Percentiles rank a stretch among this genome's conserved stretches.
phyloP scores from a whole-genome alignment of 1,284 basidiomycete genomes.

The Rhodotorula sp. region DNA sequence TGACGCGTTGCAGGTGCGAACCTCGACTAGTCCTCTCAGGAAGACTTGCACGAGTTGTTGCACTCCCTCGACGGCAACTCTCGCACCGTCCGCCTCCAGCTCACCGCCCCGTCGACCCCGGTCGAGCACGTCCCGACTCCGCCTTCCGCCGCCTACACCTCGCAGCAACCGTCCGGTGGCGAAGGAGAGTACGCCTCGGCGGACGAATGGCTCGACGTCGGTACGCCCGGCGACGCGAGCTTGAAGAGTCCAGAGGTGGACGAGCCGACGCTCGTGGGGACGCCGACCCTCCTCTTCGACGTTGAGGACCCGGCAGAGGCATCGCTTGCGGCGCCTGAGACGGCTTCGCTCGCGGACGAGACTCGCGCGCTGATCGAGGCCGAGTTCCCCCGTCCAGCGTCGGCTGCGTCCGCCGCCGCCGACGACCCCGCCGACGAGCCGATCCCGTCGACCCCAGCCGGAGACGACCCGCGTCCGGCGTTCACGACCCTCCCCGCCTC shows the following conservation, averaged over 20 bases:
- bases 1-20: background rate
- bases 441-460: background rate
- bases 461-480: background rate
- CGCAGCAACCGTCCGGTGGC: no score
- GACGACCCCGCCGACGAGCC: slow-evolving; percentile 5
- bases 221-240: background rate
- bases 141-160: background rate
- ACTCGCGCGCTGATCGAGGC: background rate
- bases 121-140: background rate
- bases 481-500: slow-evolving; percentile 5
- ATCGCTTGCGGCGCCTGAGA: background rate
- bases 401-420: background rate
- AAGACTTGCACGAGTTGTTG: slow-evolving; percentile 5
- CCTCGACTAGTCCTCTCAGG: background rate
- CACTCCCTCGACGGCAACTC: background rate
- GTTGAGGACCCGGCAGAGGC: slow-evolving; percentile 2
- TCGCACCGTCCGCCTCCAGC: no score
- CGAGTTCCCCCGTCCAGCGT: background rate
- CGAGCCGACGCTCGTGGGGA: background rate
- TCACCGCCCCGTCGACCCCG: no score
- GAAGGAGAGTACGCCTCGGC: background rate
- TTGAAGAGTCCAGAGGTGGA: background rate
- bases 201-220: background rate
- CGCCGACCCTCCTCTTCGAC: background rate
- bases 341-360: background rate